Evolutionary conservation across 108 stramenopile species (phyloP), one percentile per base, ranked within the genome.

Genomic region (Cyclotella choctawhatcheeana): DNA sequence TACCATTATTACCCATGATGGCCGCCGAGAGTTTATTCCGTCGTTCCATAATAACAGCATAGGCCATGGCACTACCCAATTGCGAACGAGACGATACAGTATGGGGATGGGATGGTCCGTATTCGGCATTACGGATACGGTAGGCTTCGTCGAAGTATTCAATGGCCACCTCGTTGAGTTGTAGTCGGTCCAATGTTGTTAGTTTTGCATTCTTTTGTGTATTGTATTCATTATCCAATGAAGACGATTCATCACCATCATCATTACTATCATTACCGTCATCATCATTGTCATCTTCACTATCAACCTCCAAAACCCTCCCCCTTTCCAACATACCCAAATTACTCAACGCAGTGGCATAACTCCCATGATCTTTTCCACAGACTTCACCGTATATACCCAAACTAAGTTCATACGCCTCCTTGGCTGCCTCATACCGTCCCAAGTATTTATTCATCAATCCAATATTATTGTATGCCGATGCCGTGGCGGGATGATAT

Each of bases 401-500:
- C 65, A 91, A 64, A 29, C 87, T 78, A 2, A 76, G 64, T 26
- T 82, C 69, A 58, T 89, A 95, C 18, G 84, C 77, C 58, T 79
- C 59, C n/a, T 84, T 77, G 6, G 91, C 82, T 30, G 83, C 82
- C 8, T 60, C 78, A 60, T 85, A 95, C 47, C 87, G 54, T 2
- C 93, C 93, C 65, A 92, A 52, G 20, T 75, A 55, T 72, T 95
- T 95, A 61, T 85, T 80, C 84, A 92, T 85, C 43, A 95, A 55
- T 44, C 91, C 93, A 0, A 91, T 69, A 67, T 95, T 92, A 40
- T 91, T 91, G 69, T 89, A 85, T 8, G 91, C 93, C 29, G 81
- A 76, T 14, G 93, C 93, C 44, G 91, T 91, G 30, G 90, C 93
- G 3, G 93, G 93, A 75, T 95, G 93, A 32, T 85, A 69, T 29